These are phyloP conservation scores for Bipolaris gigantea DNA, from an alignment of 2,329 filamentous ascomycete species.

Conservation along the genomic window DNA sequence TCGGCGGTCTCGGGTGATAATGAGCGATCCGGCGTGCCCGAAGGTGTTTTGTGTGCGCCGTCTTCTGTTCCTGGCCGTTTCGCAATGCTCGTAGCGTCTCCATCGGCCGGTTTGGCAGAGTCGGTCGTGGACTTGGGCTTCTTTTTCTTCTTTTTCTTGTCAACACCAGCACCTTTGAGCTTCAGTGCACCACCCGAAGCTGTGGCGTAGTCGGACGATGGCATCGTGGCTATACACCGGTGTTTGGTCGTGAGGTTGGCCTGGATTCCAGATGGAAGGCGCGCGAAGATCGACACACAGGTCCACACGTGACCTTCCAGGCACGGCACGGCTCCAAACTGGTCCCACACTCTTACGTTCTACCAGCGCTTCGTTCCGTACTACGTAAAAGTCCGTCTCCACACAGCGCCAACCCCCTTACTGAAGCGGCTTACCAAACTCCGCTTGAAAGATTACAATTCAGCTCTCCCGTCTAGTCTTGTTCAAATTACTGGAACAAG, in stretches of 20 bases:
- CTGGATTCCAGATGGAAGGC: background rate
- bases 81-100: slow-evolving; percentile 22
- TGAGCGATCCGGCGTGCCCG: slow-evolving; percentile 31
- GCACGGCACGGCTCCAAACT: background rate
- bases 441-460: background rate
- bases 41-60: slow-evolving; percentile 23
- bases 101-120: slow-evolving; percentile 11
- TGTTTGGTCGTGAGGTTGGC: slow-evolving; percentile 4
- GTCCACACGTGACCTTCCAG: slow-evolving; percentile 2
- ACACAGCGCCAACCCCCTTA: background rate
- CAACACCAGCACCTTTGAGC: slow-evolving; percentile 72
- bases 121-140: slow-evolving; percentile 41
- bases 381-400: background rate
- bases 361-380: background rate
- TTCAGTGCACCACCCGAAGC: slow-evolving; percentile 75
- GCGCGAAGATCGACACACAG: slow-evolving; percentile 5
- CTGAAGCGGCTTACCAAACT: background rate
- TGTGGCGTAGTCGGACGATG: slow-evolving; percentile 72
- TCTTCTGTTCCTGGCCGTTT: slow-evolving; percentile 15
- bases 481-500: background rate
- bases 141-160: slow-evolving; percentile 64
- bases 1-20: slow-evolving; percentile 40
- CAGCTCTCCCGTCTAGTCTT: background rate
- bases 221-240: slow-evolving; percentile 54
- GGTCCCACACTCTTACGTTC: background rate